Base-by-base conservation (phyloP, 495 filamentous ascomycete genomes). In the Daldinia grandis region DNA sequence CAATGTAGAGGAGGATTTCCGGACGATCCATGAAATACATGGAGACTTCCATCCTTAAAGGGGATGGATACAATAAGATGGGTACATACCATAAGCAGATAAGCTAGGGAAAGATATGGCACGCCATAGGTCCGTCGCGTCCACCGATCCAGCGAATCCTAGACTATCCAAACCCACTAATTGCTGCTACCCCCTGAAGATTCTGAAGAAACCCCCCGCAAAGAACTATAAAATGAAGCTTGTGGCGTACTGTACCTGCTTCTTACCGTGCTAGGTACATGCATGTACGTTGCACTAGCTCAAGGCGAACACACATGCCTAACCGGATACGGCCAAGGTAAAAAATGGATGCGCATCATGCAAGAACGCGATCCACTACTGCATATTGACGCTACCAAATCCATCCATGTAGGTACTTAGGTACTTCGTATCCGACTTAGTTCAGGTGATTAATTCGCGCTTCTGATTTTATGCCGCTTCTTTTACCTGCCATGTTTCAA, bases 211-310 rank as follows among this genome's bases (percentile, higher is more conserved):
- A 47, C 7, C 42, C 35, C 40, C 42, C 42, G 42, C 42, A 47
- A 47, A 47, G 42, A 24, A 47, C 17, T 47, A 9, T 2, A 24
- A 10, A 47, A 24, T 24, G 19, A 47, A 9, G 19, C 17, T 47
- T 47, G 19, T 47, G 49, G 67, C 42, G 50, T 49, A 21, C 21
- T 50, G 67, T 69, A 69, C 66, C 66, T 69, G 66, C 59, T 21
- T 58, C 50, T 62, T 51, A 51, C 38, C 10, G 30, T 42, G 38
- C n/a, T 12, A 42, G 38, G 44, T 50, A 25, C 49, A 3, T 47
- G 25, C 49, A 57, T 37, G 4, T 56, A 35, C n/a, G 33, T 3
- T 3, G 12, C 19, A 14, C 31, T 57, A 35, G 17, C 17, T 24
- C 3, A 21, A 14, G 54, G 2, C 15, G 25, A 28, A 21, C 49